Conservation (phyloP, 176 grass and related monocot genomes). For the Oryza glumipatula region DNA sequence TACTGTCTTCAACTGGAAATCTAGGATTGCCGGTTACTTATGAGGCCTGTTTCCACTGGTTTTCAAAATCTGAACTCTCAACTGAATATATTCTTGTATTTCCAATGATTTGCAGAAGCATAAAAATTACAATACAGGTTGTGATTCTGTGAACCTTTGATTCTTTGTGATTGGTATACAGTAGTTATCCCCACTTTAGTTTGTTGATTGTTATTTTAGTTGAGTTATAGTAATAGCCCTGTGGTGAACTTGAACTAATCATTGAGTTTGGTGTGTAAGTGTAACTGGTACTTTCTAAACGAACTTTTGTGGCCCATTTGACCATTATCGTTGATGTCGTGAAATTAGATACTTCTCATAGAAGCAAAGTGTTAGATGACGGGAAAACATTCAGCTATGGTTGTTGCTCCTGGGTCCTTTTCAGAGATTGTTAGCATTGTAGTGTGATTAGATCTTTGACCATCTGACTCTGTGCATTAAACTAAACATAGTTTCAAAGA, state of each 20-base stretch:
- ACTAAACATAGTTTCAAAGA: background rate
- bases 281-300: slow-evolving; percentile 23
- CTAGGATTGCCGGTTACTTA: background rate
- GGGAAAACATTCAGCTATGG: background rate
- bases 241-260: background rate
- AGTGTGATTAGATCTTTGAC: background rate
- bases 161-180: background rate
- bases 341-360: background rate
- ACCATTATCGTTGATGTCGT: background rate
- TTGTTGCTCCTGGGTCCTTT: background rate
- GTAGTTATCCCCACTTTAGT: background rate
- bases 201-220: no score
- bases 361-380: background rate
- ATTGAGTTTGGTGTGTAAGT: slow-evolving; percentile 4
- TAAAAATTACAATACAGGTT: background rate
- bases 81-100: background rate
- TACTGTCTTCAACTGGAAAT: background rate
- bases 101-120: background rate
- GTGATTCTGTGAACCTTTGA: background rate
- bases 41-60: background rate
- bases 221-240: background rate
- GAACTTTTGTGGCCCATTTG: background rate
- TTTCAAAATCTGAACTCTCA: background rate
- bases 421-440: background rate
- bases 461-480: background rate